Base-by-base conservation (phyloP, 768 basidiomycete genomes). In the Tubosaeta sp. region DNA sequence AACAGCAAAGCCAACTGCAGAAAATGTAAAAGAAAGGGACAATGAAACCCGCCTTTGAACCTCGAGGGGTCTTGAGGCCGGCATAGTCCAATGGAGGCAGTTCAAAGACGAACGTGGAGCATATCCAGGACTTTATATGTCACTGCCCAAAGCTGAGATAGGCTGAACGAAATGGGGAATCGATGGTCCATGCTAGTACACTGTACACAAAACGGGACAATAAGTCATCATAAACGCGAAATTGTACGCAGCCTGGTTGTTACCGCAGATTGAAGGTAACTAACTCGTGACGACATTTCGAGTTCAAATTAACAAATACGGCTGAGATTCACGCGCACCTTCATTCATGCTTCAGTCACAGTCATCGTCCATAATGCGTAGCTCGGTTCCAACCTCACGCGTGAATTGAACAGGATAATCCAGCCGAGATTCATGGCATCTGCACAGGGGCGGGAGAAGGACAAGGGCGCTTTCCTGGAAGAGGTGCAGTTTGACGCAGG, bases 301-400 rank as follows among this genome's bases (percentile, higher is more conserved):
- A 22, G 22, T 3, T 22, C 22, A 22, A 3, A 22, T 22, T n/a
- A n/a, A n/a, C n/a, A n/a, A n/a, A n/a, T n/a, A n/a, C n/a, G n/a
- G n/a, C 22, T 22, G 22, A 22, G 22, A 22, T 22, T 22, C 22
- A 22, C 22, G 22, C 22, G 22, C 22, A 22, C 22, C 22, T 22
- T 22, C 9, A 55, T 75, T 10, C 62, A 63, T 13, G 51, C 58
- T 17, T 59, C 58, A 6, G 60, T 73, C 6, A 75, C 67, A 1
- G 49, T 55, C 13, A 71, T 79, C 52, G 69, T 78, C 11, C 76
- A 79, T 48, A 74, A 71, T 44, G 76, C 77, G 8, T 80, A 79
- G 80, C 65, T 81, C 22, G 76, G 81, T 60, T 78, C 83, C 64
- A 78, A 78, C 51, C 69, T 80, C 2, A 70, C 72, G 11, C 61